These are phyloP conservation scores for Coemansia sp. DNA, from an alignment of 371 early-diverging fungal species.

Conservation along the genomic window DNA sequence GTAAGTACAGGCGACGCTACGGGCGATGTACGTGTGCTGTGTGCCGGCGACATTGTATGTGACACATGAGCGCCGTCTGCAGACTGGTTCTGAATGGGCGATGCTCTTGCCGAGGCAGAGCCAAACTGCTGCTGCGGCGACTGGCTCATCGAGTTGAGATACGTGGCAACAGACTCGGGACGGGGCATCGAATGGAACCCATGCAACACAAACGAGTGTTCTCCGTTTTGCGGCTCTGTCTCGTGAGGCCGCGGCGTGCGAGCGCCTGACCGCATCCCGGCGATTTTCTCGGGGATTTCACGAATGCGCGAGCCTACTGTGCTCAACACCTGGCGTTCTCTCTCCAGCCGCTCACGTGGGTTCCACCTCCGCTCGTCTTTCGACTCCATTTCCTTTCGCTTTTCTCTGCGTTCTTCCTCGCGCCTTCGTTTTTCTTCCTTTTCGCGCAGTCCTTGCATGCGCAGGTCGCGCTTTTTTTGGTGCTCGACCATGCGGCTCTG, in stretches of 20 bases:
- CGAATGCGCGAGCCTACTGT: slow-evolving; percentile 27
- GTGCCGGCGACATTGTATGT: slow-evolving; percentile 12
- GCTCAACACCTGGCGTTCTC: slow-evolving; percentile 9
- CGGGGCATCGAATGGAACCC: slow-evolving; percentile 37
- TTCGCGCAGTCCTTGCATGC: slow-evolving; percentile 23
- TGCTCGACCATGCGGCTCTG: slow-evolving; percentile 49
- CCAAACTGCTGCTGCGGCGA: not conserved
- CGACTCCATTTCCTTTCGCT: not conserved
- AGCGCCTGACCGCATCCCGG: slow-evolving; percentile 22
- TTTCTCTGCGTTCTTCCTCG: not conserved
- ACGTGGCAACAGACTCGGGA: slow-evolving; percentile 29
- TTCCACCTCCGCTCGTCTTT: not conserved
- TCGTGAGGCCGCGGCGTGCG: slow-evolving; percentile 14
- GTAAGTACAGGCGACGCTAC: slow-evolving; percentile 25
- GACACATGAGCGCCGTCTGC: not conserved
- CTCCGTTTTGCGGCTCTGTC: not conserved
- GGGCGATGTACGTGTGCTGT: slow-evolving; percentile 13
- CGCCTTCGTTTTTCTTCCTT: slow-evolving; percentile 16
- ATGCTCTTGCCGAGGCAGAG: not conserved
- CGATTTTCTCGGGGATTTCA: slow-evolving; percentile 26
- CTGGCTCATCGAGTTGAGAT: slow-evolving; percentile 12
- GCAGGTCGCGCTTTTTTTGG: slow-evolving; percentile 39
- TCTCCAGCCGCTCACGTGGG: slow-evolving; percentile 8
- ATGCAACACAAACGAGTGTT: slow-evolving; percentile 32
- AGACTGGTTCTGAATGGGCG: slow-evolving; percentile 1